Evolutionary conservation across 805 yeast species (phyloP).

Genomic region (Starmera pachycereana): DNA sequence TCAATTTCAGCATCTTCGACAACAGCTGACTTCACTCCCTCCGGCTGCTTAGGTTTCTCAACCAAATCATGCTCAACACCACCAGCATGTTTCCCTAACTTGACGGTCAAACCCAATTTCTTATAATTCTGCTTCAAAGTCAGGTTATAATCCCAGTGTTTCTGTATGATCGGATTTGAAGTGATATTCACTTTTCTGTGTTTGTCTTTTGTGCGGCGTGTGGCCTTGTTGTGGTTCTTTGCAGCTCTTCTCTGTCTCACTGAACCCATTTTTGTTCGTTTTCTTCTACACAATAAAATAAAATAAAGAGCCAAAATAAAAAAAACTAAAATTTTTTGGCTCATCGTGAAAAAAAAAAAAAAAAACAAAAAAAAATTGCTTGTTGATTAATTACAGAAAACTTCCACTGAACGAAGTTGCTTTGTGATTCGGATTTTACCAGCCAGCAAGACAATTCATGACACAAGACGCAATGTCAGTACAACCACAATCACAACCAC

Average conservation of each 20-base stretch:
- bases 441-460: no score
- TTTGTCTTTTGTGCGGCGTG: slow-evolving; percentile 62
- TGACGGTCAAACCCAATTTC: slow-evolving; percentile 63
- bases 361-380: no score
- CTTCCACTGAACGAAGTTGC: no score
- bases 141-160: slow-evolving; percentile 77
- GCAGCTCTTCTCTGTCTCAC: slow-evolving; percentile 84
- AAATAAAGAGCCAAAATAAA: no score
- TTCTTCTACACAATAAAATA: background rate
- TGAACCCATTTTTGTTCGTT: slow-evolving; percentile 35
- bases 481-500: background rate
- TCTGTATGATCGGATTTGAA: slow-evolving; percentile 75
- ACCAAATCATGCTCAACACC: slow-evolving; percentile 60
- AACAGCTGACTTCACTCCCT: slow-evolving; percentile 17
- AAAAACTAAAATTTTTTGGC: no score
- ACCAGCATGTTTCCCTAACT: slow-evolving; percentile 63
- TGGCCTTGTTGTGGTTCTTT: slow-evolving; percentile 58
- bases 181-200: slow-evolving; percentile 55
- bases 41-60: slow-evolving; percentile 25
- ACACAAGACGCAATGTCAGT: background rate
- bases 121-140: slow-evolving; percentile 84
- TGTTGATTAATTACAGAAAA: no score
- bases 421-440: no score
- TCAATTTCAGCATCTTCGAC: slow-evolving; percentile 8
- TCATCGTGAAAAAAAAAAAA: no score